Percentiles rank a stretch among this genome's conserved stretches.
phyloP scores from a whole-genome alignment of 805 yeast genomes.

The Kazachstania africana region DNA sequence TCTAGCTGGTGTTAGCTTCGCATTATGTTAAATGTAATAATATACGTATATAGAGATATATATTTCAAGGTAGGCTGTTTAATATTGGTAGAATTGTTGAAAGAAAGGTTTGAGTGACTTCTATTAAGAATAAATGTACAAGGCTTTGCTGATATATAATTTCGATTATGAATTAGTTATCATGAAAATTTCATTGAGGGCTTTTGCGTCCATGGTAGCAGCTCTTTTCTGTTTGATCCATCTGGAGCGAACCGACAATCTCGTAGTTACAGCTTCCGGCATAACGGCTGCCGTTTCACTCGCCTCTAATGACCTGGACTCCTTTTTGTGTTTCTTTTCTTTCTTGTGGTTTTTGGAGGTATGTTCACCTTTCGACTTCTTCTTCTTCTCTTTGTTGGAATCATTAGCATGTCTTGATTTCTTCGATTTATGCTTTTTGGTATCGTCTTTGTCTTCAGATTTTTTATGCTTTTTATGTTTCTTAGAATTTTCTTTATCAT shows the following conservation, averaged over 20 bases:
- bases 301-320: conserved; percentile 14
- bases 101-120: too few species aligned
- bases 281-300: conserved; percentile 14
- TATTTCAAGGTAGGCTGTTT: too few species aligned
- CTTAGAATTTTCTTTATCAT: conserved; percentile 19
- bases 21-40: conserved; percentile 28
- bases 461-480: conserved; percentile 18
- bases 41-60: too few species aligned
- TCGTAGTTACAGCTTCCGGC: conserved; percentile 33
- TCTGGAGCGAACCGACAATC: conserved; percentile 66
- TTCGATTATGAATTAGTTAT: conserved; percentile 37
- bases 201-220: conserved; percentile 79
- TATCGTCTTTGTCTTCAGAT: conserved; percentile 20
- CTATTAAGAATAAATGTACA: too few species aligned
- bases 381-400: conserved; percentile 21
- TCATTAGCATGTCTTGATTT: conserved; percentile 20
- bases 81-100: too few species aligned
- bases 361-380: conserved; percentile 24
- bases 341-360: conserved; percentile 18
- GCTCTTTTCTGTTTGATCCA: conserved; percentile 88
- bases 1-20: conserved; percentile 30
- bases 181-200: conserved; percentile 90
- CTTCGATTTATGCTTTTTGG: conserved; percentile 23
- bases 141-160: too few species aligned
- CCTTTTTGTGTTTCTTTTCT: conserved; percentile 20